A percentile compares a stretch with the other conserved stretches of the same genome.
Conservation (phyloP, 495 filamentous ascomycete species). For the Penicillium subrubescens region DNA sequence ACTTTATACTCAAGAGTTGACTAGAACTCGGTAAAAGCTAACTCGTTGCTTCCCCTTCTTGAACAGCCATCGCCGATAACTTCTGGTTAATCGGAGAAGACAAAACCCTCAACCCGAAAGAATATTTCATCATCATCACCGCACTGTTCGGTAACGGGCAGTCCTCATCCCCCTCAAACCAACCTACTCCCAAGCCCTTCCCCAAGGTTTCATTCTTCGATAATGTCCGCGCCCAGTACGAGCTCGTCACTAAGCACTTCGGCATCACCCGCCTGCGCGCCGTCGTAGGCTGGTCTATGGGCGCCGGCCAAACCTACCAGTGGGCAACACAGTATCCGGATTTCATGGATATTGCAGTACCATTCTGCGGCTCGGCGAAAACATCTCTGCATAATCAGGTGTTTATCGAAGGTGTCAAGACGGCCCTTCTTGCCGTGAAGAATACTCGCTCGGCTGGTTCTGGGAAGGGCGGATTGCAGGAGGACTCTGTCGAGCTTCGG, state of each 20-base stretch:
- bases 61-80: conserved; percentile 59
- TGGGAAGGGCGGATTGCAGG: conserved; percentile 40
- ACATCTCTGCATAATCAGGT: conserved; percentile 73
- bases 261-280: conserved; percentile 62
- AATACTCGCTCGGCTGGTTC: conserved; percentile 52
- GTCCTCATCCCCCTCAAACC: conserved; percentile 70
- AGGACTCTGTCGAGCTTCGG: conserved; percentile 39
- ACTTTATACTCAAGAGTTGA: background rate
- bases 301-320: conserved; percentile 66
- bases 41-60: background rate
- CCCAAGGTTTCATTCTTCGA: conserved; percentile 67
- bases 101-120: conserved; percentile 59
- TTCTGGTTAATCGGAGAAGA: conserved; percentile 66
- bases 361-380: conserved; percentile 69
- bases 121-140: conserved; percentile 71
- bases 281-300: conserved; percentile 74
- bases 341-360: conserved; percentile 66
- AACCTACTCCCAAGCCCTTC: conserved; percentile 54
- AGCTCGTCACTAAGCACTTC: conserved; percentile 63
- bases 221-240: conserved; percentile 68
- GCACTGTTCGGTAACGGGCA: conserved; percentile 75
- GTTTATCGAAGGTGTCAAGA: conserved; percentile 72
- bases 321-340: conserved; percentile 74
- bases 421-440: conserved; percentile 64
- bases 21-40: background rate